Percentiles rank a stretch among this genome's conserved stretches.
Evolutionary conservation across 345 rosid genomes (phyloP).

Genomic region (Mallotus nudiflorus): DNA sequence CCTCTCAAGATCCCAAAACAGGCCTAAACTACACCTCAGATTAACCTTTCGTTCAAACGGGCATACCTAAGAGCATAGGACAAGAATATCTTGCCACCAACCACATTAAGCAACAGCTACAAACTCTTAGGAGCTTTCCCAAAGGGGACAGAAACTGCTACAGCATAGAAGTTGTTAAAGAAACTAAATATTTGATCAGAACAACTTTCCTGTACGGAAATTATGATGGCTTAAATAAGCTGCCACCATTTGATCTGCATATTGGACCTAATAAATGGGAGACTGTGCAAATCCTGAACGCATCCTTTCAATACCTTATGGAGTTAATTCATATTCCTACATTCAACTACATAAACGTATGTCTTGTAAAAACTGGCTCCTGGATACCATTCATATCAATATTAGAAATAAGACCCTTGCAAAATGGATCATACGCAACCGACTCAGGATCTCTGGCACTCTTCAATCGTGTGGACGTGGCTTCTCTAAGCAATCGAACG

Average conservation of each 20-base stretch:
- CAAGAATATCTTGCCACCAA: no score
- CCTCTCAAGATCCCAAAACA: no score
- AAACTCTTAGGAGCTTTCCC: constrained; percentile 32
- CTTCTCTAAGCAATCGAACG: constrained; percentile 15
- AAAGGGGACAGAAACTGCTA: constrained; percentile 37
- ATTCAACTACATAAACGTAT: constrained; percentile 30
- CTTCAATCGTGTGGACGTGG: constrained; percentile 29
- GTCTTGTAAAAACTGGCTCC: constrained; percentile 44
- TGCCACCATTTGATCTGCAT: constrained; percentile 44
- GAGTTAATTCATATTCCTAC: constrained; percentile 40
- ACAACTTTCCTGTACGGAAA: constrained; percentile 28
- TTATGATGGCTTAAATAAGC: constrained; percentile 28
- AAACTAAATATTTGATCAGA: constrained; percentile 44
- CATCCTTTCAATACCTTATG: neutral
- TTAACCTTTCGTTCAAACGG: no score
- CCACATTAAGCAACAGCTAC: constrained; percentile 7
- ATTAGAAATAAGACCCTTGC: constrained; percentile 32
- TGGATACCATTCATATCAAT: constrained; percentile 42
- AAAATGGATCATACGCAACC: constrained; percentile 11
- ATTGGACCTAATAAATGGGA: constrained; percentile 50
- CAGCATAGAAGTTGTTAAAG: constrained; percentile 1
- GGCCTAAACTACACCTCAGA: no score
- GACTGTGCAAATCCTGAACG: constrained; percentile 20
- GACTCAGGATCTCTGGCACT: constrained; percentile 29
- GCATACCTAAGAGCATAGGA: no score